These are phyloP conservation scores for Microascus cirrosus DNA, from an alignment of 2,329 filamentous ascomycete genomes.

Conservation along the genomic window DNA sequence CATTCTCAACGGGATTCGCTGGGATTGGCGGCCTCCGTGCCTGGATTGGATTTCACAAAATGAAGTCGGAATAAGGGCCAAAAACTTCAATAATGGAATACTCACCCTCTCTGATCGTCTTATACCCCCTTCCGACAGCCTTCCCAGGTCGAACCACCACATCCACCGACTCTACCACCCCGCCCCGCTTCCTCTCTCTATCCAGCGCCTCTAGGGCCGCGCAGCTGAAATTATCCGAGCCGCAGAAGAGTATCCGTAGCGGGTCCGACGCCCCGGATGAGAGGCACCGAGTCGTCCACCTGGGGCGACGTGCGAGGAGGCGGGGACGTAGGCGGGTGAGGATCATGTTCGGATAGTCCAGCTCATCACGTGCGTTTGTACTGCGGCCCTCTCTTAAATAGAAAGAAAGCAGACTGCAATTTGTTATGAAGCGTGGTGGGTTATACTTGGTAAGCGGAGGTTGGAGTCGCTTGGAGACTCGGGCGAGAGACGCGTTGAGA, in stretches of 20 bases:
- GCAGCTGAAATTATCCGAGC: slow-evolving; percentile 84
- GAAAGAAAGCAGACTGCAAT: not conserved
- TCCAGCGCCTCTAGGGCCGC: slow-evolving; percentile 61
- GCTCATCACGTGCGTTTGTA: not conserved
- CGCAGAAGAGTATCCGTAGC: slow-evolving; percentile 83
- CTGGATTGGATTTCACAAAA: too few relatives aligned
- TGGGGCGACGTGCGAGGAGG: not conserved
- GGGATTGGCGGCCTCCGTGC: too few relatives aligned
- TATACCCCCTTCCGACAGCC: slow-evolving; percentile 63
- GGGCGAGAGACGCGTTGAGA: not conserved
- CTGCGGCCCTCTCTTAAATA: not conserved
- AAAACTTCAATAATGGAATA: not conserved
- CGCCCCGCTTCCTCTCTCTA: slow-evolving; percentile 39
- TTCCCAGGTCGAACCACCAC: slow-evolving; percentile 78
- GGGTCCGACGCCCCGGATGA: slow-evolving; percentile 34
- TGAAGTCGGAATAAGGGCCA: too few relatives aligned
- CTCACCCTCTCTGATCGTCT: slow-evolving; percentile 53
- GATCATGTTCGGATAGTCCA: not conserved
- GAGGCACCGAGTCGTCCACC: too few relatives aligned
- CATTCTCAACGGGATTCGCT: too few relatives aligned
- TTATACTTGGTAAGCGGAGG: not conserved
- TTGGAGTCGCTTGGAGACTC: not conserved
- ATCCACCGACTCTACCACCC: slow-evolving; percentile 63
- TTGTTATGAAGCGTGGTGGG: not conserved
- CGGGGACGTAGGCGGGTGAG: not conserved